phyloP scores from a whole-genome alignment of 352 stramenopile species.

The Bremia lactucae region DNA sequence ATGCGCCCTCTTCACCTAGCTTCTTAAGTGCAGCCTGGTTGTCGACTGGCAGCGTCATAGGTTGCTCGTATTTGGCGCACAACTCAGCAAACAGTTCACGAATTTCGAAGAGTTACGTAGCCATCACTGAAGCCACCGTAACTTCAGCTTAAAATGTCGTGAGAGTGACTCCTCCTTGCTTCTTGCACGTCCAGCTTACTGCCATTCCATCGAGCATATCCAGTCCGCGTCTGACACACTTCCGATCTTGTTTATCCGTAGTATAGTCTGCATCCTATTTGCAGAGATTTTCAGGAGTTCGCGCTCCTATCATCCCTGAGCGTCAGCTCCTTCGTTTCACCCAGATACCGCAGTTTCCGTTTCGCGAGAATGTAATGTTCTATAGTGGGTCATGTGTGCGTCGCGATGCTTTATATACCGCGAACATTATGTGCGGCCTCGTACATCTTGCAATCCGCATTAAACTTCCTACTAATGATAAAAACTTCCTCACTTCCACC shows the following conservation, averaged over 20 bases:
- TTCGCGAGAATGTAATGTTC: slow-evolving; percentile 7
- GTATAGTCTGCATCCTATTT: slow-evolving; percentile 21
- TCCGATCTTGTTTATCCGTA: slow-evolving; percentile 9
- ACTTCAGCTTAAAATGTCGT: slow-evolving; percentile 16
- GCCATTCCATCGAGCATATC: slow-evolving; percentile 8
- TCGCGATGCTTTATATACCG: slow-evolving; percentile 9
- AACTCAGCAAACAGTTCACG: too few relatives aligned
- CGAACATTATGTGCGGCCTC: slow-evolving; percentile 18
- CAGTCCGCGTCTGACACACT: slow-evolving; percentile 11
- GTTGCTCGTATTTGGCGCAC: too few relatives aligned
- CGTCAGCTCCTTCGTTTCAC: slow-evolving; percentile 3
- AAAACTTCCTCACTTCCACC: slow-evolving; percentile 14
- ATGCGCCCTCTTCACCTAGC: too few relatives aligned
- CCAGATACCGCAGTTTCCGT: slow-evolving; percentile 8
- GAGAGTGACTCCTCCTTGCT: slow-evolving; percentile 4
- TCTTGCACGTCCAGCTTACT: slow-evolving; percentile 3
- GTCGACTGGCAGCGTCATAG: too few relatives aligned
- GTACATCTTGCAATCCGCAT: slow-evolving; percentile 22
- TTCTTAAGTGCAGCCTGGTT: too few relatives aligned
- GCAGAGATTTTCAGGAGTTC: not conserved
- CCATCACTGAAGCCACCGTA: slow-evolving; percentile 4
- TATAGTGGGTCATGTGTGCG: slow-evolving; percentile 3
- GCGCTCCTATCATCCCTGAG: not conserved
- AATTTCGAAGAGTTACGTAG: too few relatives aligned
- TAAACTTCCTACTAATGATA: slow-evolving; percentile 24